Evolutionary conservation across 257 asterid species (phyloP).

Genomic region (Hygrophila difformis): DNA sequence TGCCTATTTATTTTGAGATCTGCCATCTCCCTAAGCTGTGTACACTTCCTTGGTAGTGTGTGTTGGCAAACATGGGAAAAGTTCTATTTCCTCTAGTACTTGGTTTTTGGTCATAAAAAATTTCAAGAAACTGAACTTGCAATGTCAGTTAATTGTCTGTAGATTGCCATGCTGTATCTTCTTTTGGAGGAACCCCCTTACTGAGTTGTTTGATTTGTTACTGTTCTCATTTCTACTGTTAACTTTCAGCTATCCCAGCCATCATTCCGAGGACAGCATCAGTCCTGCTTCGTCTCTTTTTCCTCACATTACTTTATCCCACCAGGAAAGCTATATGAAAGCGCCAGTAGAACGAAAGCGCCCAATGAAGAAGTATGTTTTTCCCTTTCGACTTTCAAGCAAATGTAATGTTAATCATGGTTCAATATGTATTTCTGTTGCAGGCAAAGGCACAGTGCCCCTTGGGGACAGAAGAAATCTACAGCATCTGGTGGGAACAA

Average conservation of each 20-base stretch:
- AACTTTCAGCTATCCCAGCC: slow-evolving; percentile 29
- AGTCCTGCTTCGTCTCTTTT: no score
- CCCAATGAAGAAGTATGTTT: slow-evolving; percentile 56
- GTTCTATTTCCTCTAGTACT: no score
- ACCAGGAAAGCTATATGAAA: slow-evolving; percentile 33
- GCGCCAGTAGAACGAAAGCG: slow-evolving; percentile 51
- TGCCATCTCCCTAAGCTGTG: no score
- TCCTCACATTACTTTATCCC: no score
- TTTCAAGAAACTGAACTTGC: no score
- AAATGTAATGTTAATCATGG: slow-evolving; percentile 2
- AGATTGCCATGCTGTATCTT: no score
- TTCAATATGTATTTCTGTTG: slow-evolving; percentile 25
- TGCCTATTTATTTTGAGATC: no score
- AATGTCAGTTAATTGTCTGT: no score
- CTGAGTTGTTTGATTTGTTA: slow-evolving; percentile 12
- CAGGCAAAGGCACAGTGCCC: slow-evolving; percentile 63
- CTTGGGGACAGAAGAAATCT: slow-evolving; percentile 40
- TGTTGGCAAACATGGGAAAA: no score
- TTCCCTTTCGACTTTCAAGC: slow-evolving; percentile 5
- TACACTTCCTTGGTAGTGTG: no score
- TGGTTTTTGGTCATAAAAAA: no score
- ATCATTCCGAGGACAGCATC: no score
- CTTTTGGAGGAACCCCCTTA: slow-evolving; percentile 7
- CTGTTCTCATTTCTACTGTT: slow-evolving; percentile 10
- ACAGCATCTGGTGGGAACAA: slow-evolving; percentile 57